These are phyloP conservation scores for Corymbia maculata DNA, from an alignment of 345 rosid species.

Conservation along the genomic window DNA sequence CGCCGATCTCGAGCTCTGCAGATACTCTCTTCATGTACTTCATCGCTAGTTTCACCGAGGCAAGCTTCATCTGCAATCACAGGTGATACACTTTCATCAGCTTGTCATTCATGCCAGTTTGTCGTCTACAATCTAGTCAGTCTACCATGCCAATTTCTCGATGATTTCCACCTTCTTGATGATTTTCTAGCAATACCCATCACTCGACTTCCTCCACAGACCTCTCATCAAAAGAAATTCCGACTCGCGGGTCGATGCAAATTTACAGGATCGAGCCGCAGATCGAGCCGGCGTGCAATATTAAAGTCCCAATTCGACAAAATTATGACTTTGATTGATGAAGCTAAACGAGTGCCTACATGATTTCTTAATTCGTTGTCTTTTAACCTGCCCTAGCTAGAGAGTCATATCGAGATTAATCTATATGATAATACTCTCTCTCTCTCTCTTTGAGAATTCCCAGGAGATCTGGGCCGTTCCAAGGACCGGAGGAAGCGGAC, in stretches of 20 bases:
- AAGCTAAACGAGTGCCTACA: background rate
- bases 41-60: conserved; percentile 91
- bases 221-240: background rate
- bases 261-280: background rate
- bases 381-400: background rate
- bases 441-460: background rate
- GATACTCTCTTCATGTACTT: conserved; percentile 96
- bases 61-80: conserved; percentile 61
- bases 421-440: background rate
- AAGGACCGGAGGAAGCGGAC: background rate
- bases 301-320: background rate
- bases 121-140: background rate
- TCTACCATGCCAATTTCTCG: background rate
- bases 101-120: background rate
- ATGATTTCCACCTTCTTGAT: background rate
- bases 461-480: background rate
- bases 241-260: background rate
- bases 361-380: background rate
- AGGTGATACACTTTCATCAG: background rate
- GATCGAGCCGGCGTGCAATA: background rate
- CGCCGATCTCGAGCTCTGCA: conserved; percentile 65
- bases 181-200: background rate
- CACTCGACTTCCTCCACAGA: background rate
- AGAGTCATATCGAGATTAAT: background rate
- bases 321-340: background rate